These are phyloP conservation scores for Cladorrhinum sp. DNA, from an alignment of 2,329 filamentous ascomycete species.

Conservation along the genomic window DNA sequence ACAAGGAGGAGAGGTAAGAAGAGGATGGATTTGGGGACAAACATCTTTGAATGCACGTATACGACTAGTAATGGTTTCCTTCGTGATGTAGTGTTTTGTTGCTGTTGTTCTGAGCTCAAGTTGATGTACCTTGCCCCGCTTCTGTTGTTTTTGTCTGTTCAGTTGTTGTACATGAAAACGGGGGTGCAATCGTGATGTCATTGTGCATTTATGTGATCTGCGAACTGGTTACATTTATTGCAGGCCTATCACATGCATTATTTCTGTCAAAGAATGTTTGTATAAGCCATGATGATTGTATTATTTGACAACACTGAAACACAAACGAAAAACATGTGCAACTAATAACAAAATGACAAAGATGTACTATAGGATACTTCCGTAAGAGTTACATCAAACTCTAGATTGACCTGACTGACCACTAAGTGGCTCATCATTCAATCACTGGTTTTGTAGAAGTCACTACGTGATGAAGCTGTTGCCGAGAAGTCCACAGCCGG, in stretches of 20 bases:
- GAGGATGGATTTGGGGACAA: background rate
- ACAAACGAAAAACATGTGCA: too few relatives aligned
- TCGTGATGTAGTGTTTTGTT: too few relatives aligned
- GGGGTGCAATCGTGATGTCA: background rate
- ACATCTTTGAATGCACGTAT: background rate
- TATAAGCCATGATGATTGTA: too few relatives aligned
- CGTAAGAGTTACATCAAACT: too few relatives aligned
- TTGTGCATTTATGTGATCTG: background rate
- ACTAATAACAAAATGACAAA: too few relatives aligned
- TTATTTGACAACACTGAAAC: too few relatives aligned
- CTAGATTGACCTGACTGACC: too few relatives aligned
- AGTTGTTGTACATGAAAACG: background rate
- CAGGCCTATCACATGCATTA: too few relatives aligned
- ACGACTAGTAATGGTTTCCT: too few relatives aligned
- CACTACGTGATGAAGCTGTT: slow-evolving; percentile 51
- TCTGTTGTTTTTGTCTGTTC: background rate
- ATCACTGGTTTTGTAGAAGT: background rate
- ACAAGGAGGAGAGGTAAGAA: background rate
- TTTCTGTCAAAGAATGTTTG: too few relatives aligned
- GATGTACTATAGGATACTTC: too few relatives aligned
- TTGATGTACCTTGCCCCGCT: background rate
- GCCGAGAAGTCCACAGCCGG: slow-evolving; percentile 89
- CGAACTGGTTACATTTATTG: background rate
- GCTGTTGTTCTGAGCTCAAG: background rate
- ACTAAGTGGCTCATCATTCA: too few relatives aligned